Conservation (phyloP, 2,329 filamentous ascomycete species). For the Onygenales sp. region DNA sequence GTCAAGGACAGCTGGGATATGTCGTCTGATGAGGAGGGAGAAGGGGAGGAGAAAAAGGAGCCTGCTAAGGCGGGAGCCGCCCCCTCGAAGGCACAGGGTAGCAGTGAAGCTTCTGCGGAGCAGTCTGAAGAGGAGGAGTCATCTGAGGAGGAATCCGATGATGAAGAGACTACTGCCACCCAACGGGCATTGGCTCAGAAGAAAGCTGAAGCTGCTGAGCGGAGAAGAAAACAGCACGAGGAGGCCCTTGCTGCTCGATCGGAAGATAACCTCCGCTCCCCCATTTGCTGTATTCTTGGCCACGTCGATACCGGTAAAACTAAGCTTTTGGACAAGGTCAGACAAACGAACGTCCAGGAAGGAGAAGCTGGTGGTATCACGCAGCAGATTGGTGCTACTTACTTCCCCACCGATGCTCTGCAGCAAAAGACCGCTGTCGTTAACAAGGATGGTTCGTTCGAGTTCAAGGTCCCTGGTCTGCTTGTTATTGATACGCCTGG, state of each 20-base stretch:
- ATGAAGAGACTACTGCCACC: slow-evolving; percentile 67
- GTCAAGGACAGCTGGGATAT: slow-evolving; percentile 96
- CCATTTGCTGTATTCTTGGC: slow-evolving; percentile 98
- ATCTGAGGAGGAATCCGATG: slow-evolving; percentile 52
- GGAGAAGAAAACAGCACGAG: slow-evolving; percentile 81
- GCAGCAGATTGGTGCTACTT: slow-evolving; percentile 98
- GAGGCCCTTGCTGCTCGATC: slow-evolving; percentile 85
- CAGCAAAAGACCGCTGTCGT: slow-evolving; percentile 87
- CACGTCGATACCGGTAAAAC: slow-evolving; percentile 99
- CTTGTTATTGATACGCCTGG: slow-evolving; percentile 96
- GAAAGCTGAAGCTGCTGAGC: slow-evolving; percentile 81
- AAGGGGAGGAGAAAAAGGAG: slow-evolving; percentile 50
- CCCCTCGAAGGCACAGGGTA: slow-evolving; percentile 15
- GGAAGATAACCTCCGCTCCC: slow-evolving; percentile 88
- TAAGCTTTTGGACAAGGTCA: slow-evolving; percentile 97
- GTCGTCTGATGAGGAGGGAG: slow-evolving; percentile 47
- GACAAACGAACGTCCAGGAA: slow-evolving; percentile 97
- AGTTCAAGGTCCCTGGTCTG: slow-evolving; percentile 95
- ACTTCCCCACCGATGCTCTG: slow-evolving; percentile 93
- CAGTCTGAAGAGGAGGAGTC: slow-evolving; percentile 53
- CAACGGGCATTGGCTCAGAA: slow-evolving; percentile 62
- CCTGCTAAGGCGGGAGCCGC: slow-evolving; percentile 8
- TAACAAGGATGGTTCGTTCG: slow-evolving; percentile 80
- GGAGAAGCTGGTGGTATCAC: slow-evolving; percentile 99
- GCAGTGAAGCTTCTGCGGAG: slow-evolving; percentile 40